These are phyloP conservation scores for Cryptomeria japonica DNA, from an alignment of 75 land plant genomes.

Conservation along the genomic window DNA sequence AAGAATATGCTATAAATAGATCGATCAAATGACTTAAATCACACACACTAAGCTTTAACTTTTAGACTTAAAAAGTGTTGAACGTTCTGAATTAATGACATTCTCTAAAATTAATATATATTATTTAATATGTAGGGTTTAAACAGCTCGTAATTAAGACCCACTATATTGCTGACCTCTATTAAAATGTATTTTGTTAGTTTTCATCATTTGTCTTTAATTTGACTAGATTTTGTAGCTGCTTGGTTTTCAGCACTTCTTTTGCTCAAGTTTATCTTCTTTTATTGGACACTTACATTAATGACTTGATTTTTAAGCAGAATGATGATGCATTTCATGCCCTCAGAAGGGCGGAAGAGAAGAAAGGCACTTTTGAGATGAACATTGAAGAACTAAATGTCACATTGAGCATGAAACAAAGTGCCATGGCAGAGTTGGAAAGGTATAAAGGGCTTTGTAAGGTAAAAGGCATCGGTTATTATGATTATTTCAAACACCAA, in stretches of 20 bases:
- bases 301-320: not conserved
- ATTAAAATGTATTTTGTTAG: not conserved
- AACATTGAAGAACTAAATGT: not conserved
- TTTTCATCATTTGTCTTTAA: not conserved
- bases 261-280: too few relatives aligned
- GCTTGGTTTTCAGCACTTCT: not conserved
- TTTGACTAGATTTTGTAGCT: not conserved
- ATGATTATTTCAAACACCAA: slow-evolving; percentile 1
- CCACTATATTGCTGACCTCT: not conserved
- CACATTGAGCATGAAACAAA: not conserved
- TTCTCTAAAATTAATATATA: too few relatives aligned
- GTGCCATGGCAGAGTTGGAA: not conserved
- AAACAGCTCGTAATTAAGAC: not conserved
- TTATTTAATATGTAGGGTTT: too few relatives aligned
- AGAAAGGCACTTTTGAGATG: not conserved
- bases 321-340: not conserved
- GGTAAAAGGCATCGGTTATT: not conserved
- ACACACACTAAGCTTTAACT: too few relatives aligned
- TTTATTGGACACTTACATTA: not conserved
- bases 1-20: not conserved
- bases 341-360: not conserved
- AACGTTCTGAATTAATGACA: too few relatives aligned
- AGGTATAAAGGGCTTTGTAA: not conserved
- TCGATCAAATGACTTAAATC: too few relatives aligned
- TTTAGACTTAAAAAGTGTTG: too few relatives aligned